Evolutionary conservation across 2,329 filamentous ascomycete genomes (phyloP).

Genomic region (Ploettnerulaceae sp.): DNA sequence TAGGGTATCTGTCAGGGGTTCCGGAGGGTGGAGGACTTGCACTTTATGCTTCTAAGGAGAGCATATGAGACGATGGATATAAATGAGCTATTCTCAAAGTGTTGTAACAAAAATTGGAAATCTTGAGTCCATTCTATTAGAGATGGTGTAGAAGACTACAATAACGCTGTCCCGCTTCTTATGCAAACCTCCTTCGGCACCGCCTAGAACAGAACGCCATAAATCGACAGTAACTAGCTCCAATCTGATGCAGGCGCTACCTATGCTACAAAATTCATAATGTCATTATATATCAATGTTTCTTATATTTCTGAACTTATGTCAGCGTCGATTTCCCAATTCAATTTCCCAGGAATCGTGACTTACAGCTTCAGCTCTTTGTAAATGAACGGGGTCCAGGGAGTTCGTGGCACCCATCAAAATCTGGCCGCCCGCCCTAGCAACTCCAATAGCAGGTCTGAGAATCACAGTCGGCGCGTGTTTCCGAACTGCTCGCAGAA

Average conservation of each 20-base stretch:
- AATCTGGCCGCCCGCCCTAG: constrained; percentile 82
- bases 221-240: constrained; percentile 6
- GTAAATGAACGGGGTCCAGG: constrained; percentile 75
- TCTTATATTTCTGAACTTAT: constrained; percentile 35
- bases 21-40: no score
- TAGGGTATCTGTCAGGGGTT: neutral
- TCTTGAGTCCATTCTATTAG: constrained; percentile 1
- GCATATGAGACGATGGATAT: no score
- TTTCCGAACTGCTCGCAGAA: constrained; percentile 70
- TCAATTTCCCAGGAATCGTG: constrained; percentile 28
- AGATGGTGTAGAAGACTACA: neutral
- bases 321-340: neutral
- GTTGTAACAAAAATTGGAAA: neutral
- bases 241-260: constrained; percentile 17
- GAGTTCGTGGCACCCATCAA: constrained; percentile 89
- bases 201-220: neutral
- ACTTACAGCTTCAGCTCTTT: constrained; percentile 85
- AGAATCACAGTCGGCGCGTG: constrained; percentile 92
- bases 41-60: no score
- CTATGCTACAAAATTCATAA: constrained; percentile 21
- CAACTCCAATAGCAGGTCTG: constrained; percentile 83
- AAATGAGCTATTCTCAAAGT: no score
- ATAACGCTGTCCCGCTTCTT: neutral
- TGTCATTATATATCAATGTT: constrained; percentile 25
- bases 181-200: neutral